Evolutionary conservation across 495 filamentous ascomycete genomes (phyloP).

Genomic region (Sabuloglossum arenarium): DNA sequence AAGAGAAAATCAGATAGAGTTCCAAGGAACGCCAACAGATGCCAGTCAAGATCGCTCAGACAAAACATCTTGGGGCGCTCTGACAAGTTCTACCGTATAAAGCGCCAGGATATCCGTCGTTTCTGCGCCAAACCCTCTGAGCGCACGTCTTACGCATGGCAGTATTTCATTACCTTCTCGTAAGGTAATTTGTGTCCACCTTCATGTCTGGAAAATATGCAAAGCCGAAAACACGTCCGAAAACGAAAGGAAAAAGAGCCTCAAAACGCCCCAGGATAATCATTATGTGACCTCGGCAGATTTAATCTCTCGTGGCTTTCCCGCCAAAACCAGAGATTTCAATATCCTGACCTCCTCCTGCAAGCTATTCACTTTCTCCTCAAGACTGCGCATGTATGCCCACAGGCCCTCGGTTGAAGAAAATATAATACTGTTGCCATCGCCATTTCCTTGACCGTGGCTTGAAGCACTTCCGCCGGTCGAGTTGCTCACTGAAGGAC

Average conservation of each 20-base stretch:
- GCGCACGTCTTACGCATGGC: no score
- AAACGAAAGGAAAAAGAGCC: background rate
- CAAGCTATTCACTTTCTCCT: constrained; percentile 5
- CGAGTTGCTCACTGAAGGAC: background rate
- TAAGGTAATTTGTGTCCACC: no score
- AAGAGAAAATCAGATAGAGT: background rate
- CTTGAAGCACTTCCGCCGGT: constrained; percentile 2
- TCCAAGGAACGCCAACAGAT: background rate
- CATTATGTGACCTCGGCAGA: background rate
- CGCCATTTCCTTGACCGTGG: constrained; percentile 1
- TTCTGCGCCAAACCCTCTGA: no score
- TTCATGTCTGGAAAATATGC: no score
- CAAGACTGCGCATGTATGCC: constrained; percentile 7
- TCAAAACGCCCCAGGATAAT: background rate
- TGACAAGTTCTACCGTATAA: background rate
- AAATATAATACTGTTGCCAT: background rate
- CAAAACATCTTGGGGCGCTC: background rate
- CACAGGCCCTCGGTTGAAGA: constrained; percentile 1
- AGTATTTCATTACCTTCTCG: no score
- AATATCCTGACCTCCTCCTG: constrained; percentile 4
- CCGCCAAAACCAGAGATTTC: background rate
- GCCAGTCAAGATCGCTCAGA: no score
- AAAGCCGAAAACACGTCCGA: background rate
- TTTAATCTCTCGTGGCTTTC: background rate
- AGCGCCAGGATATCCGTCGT: no score